phyloP scores from a whole-genome alignment of 495 filamentous ascomycete genomes.

The Entonaema liquescens region DNA sequence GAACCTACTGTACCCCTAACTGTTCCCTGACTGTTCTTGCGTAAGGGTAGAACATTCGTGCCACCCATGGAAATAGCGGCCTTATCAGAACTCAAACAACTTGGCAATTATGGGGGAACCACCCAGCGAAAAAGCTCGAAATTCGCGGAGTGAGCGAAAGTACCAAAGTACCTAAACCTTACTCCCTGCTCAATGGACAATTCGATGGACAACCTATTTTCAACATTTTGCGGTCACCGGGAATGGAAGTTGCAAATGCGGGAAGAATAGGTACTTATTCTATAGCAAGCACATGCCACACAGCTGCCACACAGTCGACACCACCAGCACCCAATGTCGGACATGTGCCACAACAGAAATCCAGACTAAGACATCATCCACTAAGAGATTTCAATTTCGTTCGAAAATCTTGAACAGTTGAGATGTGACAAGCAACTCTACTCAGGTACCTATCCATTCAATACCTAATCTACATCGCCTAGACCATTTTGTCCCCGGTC shows the following conservation, averaged over 20 bases:
- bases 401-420: conserved; percentile 18
- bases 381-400: conserved; percentile 8
- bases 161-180: not conserved
- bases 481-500: not conserved
- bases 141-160: not conserved
- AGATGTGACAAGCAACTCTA: conserved; percentile 6
- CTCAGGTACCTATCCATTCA: not conserved
- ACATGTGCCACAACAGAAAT: conserved; percentile 34
- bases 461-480: not conserved
- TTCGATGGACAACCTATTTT: not conserved
- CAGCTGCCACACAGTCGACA: conserved; percentile 23
- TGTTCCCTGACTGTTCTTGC: not conserved
- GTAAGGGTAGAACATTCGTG: conserved; percentile 27
- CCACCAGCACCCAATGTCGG: conserved; percentile 10
- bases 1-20: conserved; percentile 5
- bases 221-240: conserved; percentile 3
- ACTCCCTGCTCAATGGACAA: too few relatives aligned
- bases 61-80: conserved; percentile 28
- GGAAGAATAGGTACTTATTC: too few relatives aligned
- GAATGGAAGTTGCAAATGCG: conserved; percentile 31
- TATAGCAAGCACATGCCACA: conserved; percentile 28
- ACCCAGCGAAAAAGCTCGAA: not conserved
- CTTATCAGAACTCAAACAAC: conserved; percentile 17
- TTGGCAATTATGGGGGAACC: not conserved
- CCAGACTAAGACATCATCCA: conserved; percentile 9